phyloP scores from a whole-genome alignment of 129 eudicot species.

The Kitagawia praeruptora region DNA sequence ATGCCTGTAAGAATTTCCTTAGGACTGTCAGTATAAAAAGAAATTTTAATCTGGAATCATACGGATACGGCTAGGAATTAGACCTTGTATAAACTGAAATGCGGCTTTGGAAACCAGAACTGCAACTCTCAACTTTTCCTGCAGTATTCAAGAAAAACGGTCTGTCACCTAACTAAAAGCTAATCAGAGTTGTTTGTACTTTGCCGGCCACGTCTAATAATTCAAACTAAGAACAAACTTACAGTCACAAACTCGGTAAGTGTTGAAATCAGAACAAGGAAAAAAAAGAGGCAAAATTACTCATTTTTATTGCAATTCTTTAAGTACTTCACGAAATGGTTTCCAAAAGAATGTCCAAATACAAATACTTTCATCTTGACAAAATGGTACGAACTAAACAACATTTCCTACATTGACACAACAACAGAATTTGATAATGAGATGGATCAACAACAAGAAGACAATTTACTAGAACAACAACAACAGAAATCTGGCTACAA shows the following conservation, averaged over 20 bases:
- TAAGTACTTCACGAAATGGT: no score
- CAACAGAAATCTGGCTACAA: background rate
- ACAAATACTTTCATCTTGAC: background rate
- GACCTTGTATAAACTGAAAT: constrained; percentile 77
- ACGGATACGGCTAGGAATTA: constrained; percentile 17
- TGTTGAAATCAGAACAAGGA: background rate
- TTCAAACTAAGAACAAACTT: background rate
- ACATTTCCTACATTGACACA: no score
- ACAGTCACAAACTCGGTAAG: background rate
- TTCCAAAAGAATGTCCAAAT: background rate
- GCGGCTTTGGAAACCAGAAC: constrained; percentile 89
- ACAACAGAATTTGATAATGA: no score
- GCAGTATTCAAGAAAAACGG: constrained; percentile 16
- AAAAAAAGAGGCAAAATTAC: background rate
- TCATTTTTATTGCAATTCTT: background rate
- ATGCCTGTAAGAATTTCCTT: constrained; percentile 35
- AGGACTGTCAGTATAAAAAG: constrained; percentile 6
- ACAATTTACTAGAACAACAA: no score
- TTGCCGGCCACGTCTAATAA: background rate
- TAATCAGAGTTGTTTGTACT: background rate
- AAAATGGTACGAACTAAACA: no score
- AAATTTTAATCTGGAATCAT: constrained; percentile 2
- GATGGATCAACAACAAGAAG: background rate
- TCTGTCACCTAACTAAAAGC: constrained; percentile 8
- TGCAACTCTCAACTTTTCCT: constrained; percentile 78